Evolutionary conservation across 2,329 filamentous ascomycete genomes (phyloP), one percentile per base, ranked within the genome.

Genomic region (Pseudonectria foliicola): DNA sequence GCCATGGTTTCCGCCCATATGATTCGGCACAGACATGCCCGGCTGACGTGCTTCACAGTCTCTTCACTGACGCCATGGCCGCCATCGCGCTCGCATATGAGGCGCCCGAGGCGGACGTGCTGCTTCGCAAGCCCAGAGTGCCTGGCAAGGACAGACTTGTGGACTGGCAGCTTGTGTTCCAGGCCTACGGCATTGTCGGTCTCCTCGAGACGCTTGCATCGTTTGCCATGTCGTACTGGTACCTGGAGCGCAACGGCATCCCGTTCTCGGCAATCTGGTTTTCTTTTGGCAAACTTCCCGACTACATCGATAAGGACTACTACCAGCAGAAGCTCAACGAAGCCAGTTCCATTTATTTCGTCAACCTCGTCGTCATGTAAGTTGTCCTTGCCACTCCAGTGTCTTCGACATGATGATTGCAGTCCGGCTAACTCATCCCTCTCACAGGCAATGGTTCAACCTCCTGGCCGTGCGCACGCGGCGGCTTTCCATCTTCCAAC

Each of bases 41-140:
- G 11, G 16, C 33, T 47, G 29, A 47, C 21, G 2, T 12, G 12
- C 4, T 1, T 11, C 11, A 0, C 1, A 70, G 71, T 53, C 85
- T 82, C 55, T 85, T 88, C 58, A 89, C 84, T 10, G 85, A 90
- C 54, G 85, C 81, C 43, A 73, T 75, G 6, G 81, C 80, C 2
- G 80, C 85, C 1, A 84, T 82, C 1, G 75, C 79, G 2, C 69
- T 90, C 7, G 83, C 83, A 0, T 88, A 85, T 52, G 85, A 90
- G 53, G 72, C 78, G 29, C 82, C 83, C 1, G 85, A 90, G 56
- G 79, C 81, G 1, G 83, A 89, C 46, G 75, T 89, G 0, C 71
- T 90, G 7, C 64, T 77, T 18, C 77, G 82, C 3, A 75, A 71
- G 32, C 84, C 83, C 0, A 73, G 85, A 27, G 75, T 81, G 42